Conservation (phyloP, 345 rosid genomes). For the Combretum micranthum region DNA sequence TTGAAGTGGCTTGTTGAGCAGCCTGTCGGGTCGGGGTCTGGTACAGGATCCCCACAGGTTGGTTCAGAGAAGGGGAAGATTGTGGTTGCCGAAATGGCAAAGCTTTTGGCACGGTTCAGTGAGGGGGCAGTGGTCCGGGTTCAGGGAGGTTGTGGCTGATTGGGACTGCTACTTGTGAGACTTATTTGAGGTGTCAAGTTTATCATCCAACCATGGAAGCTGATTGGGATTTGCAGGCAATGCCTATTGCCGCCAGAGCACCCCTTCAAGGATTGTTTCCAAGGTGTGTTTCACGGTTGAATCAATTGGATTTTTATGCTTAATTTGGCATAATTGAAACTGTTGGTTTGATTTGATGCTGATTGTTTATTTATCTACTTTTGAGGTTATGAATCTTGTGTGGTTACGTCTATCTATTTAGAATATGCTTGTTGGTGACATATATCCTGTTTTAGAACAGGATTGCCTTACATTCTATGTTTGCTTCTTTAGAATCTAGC, state of each 20-base stretch:
- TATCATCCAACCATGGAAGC: slow-evolving; percentile 83
- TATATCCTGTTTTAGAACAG: too few relatives aligned
- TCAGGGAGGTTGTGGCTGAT: slow-evolving; percentile 59
- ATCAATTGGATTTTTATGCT: not conserved
- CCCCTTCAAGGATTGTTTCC: slow-evolving; percentile 50
- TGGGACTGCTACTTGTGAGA: slow-evolving; percentile 96
- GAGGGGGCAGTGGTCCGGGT: slow-evolving; percentile 15
- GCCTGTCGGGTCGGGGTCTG: slow-evolving; percentile 18
- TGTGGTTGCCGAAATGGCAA: slow-evolving; percentile 57
- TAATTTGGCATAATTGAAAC: slow-evolving; percentile 2
- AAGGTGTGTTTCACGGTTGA: slow-evolving; percentile 31
- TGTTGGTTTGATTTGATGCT: slow-evolving; percentile 9
- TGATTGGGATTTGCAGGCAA: slow-evolving; percentile 94
- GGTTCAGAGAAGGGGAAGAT: slow-evolving; percentile 27
- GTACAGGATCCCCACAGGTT: slow-evolving; percentile 3
- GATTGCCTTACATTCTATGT: slow-evolving; percentile 1
- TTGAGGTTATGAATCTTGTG: not conserved
- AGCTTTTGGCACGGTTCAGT: slow-evolving; percentile 42
- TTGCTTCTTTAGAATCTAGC: not conserved
- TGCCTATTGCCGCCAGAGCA: slow-evolving; percentile 70
- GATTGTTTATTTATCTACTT: slow-evolving; percentile 12
- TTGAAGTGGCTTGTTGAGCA: slow-evolving; percentile 86
- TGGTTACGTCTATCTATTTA: slow-evolving; percentile 5
- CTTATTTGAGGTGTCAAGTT: slow-evolving; percentile 85
- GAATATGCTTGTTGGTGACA: not conserved